Percentiles rank a stretch among this genome's conserved stretches.
phyloP scores from a whole-genome alignment of 192 early-diverging fungal genomes.

The Backusella morwellensis region DNA sequence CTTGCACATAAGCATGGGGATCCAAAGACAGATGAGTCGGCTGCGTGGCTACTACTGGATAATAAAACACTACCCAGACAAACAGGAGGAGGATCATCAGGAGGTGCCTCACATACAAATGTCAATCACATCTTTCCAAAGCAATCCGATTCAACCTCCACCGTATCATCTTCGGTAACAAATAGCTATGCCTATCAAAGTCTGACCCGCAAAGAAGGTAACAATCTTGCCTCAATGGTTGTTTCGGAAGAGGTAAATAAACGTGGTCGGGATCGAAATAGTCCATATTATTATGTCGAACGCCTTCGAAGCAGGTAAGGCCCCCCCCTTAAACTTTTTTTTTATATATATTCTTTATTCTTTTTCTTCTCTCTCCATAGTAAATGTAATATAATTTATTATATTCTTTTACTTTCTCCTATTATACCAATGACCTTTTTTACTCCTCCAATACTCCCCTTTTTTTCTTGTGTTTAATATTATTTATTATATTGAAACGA shows the following conservation, averaged over 20 bases:
- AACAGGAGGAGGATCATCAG: background rate
- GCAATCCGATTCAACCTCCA: background rate
- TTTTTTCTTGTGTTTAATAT: background rate
- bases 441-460: background rate
- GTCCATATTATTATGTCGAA: slow-evolving; percentile 36
- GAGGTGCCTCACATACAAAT: background rate
- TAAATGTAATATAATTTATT: background rate
- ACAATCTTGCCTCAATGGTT: background rate
- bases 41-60: slow-evolving; percentile 26
- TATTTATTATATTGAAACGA: background rate
- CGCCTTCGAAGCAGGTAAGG: slow-evolving; percentile 29
- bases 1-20: slow-evolving; percentile 18
- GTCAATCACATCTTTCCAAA: slow-evolving; percentile 8
- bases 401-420: background rate
- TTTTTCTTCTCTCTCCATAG: background rate
- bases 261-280: slow-evolving; percentile 22
- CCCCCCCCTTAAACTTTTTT: background rate
- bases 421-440: background rate
- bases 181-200: slow-evolving; percentile 14
- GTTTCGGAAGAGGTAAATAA: background rate
- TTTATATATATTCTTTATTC: background rate
- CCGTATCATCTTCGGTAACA: background rate
- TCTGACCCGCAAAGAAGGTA: slow-evolving; percentile 22
- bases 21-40: slow-evolving; percentile 3
- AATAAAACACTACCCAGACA: slow-evolving; percentile 18